Percentiles rank a stretch among this genome's conserved stretches.
Evolutionary conservation across 148 eudicot species (phyloP).

Genomic region (Chenopodium suecicum): DNA sequence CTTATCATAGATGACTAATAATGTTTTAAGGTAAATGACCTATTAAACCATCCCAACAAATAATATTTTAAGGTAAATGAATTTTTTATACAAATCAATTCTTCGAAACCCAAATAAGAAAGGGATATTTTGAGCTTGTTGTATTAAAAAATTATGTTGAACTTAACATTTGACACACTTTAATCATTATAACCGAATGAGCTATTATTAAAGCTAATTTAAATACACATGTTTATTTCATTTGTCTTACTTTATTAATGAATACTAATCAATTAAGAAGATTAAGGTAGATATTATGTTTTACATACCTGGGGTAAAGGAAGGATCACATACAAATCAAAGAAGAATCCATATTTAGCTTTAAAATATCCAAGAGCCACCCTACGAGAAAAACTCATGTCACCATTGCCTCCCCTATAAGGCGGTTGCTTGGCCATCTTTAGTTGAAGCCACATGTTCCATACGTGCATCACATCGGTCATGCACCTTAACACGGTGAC

Average conservation of each 20-base stretch:
- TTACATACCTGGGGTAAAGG: constrained; percentile 98
- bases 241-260: too few species aligned
- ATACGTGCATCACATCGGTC: constrained; percentile 71
- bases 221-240: background rate
- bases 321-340: constrained; percentile 82
- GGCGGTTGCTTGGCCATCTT: constrained; percentile 41
- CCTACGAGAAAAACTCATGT: constrained; percentile 5
- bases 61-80: too few species aligned
- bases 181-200: background rate
- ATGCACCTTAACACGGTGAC: constrained; percentile 76
- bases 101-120: too few species aligned
- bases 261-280: background rate
- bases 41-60: too few species aligned
- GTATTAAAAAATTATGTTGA: background rate
- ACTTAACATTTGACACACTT: background rate
- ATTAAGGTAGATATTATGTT: background rate
- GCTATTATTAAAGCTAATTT: too few species aligned
- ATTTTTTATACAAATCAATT: too few species aligned
- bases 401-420: constrained; percentile 3
- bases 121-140: background rate
- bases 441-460: constrained; percentile 87
- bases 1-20: too few species aligned
- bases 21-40: too few species aligned
- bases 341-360: constrained; percentile 58
- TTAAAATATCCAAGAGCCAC: constrained; percentile 48